Evolutionary conservation across 805 yeast species (phyloP), one percentile per base, ranked within the genome.

Genomic region (Candida lessepsii): DNA sequence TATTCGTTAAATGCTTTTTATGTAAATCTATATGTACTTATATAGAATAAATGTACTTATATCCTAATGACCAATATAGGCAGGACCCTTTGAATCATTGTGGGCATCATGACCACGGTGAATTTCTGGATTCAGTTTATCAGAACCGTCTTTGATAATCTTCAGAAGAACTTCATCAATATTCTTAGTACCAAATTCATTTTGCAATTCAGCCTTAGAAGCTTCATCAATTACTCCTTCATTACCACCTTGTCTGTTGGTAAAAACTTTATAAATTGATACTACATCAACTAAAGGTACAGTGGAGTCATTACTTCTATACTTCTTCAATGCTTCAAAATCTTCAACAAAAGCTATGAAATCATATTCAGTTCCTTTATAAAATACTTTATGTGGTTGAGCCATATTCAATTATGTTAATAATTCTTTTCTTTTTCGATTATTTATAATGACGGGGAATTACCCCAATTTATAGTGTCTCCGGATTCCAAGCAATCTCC

Each of bases 191-290:
- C 89, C 91, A 49, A 88, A 87, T 53, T 86, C 93, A 47, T 75
- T 75, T 37, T 71, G 72, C 28, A 87, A 57, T 44, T 81, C 84
- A 14, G 69, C 65, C 41, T 77, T 74, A 6, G 91, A 82, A 2
- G 91, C 95, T 52, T 77, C 81, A 37, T 82, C 86, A 18, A 84
- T 57, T 7, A 73, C 71, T 41, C 96, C 96, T 51, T 78, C 85
- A 3, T 79, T 65, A 23, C 95, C 96, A 33, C 86, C 83, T 17
- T 67, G 69, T 45, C 73, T 72, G 41, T 78, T 75, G 16, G 75
- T 70, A 56, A 72, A 88, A n/a, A 87, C 71, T 52, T 82, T 76
- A 66, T 76, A 85, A 7, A 73, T 68, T 0, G 82, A 81, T 1
- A 85, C 80, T 4, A 83, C 74, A 29, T 77, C 80, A 9, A 78